Evolutionary conservation across 768 basidiomycete species (phyloP), one percentile per base, ranked within the genome.

Genomic region (Hydnomerulius pinastri): DNA sequence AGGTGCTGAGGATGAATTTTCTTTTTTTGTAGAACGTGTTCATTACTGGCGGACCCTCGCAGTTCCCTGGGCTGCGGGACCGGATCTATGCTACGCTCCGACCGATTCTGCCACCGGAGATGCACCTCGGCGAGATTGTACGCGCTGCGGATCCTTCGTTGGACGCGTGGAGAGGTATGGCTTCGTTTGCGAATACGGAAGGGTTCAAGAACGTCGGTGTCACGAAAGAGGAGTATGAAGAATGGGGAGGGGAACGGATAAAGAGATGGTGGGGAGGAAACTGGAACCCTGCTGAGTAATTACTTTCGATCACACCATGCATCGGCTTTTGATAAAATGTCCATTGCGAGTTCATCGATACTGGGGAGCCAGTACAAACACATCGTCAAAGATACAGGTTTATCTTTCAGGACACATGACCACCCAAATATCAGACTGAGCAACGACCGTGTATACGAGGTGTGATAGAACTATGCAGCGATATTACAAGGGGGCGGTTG

Each of bases 91-190:
- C 79, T 23, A 79, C 83, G 17, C 70, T 99, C n/a, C 82, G 87
- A 15, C 90, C 94, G 2, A 81, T 95, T 43, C 75, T 98, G 8
- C 90, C 92, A 0, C 89, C 92, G 12, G 87, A 87, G 49, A 87
- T 89, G 71, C 75, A 80, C 5, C 77, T 99, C 18, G 46, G 56
- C 0, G 66, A 76, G 38, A 79, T 94, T 36, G 67, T 72, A 28
- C 71, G 76, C 1, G 90, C 94, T 1, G 70, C 61, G 2, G 84
- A 97, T 63, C 82, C 90, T 1, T 55, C 71, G 11, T 56, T 84
- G 53, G 92, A 96, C 59, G 87, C 94, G 13, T 99, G 95, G 95
- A 77, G 80, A 35, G 97, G 97, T 6, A 95, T 99, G 92, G 90
- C 90, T 12, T 77, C 77, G 43, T 87, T 87, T 60, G 81, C 83